phyloP scores from a whole-genome alignment of 164 flowering plant genomes.

The Tetracentron sinense region DNA sequence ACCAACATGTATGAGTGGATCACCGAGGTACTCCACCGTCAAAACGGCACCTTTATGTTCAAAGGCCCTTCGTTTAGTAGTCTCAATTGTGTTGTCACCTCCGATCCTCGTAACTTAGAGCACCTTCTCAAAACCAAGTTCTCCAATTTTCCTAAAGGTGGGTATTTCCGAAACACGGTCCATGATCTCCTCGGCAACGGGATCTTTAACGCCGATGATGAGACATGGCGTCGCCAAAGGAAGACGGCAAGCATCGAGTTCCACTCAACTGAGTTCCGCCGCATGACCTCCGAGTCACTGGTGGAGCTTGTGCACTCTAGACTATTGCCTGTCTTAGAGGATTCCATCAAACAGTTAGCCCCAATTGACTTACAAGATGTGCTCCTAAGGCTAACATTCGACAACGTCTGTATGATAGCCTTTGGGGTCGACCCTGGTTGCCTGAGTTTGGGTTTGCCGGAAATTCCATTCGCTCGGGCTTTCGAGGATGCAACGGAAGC shows the following conservation, averaged over 20 bases:
- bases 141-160: constrained; percentile 69
- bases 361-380: constrained; percentile 70
- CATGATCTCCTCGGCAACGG: constrained; percentile 85
- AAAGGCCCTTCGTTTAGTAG: constrained; percentile 64
- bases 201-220: constrained; percentile 81
- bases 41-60: constrained; percentile 63
- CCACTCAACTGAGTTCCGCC: constrained; percentile 69
- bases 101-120: constrained; percentile 83
- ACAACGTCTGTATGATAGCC: constrained; percentile 93
- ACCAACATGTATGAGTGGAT: constrained; percentile 68
- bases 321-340: constrained; percentile 59
- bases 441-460: constrained; percentile 53
- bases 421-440: constrained; percentile 95
- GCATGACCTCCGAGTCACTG: constrained; percentile 56
- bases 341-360: constrained; percentile 13
- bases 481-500: constrained; percentile 91
- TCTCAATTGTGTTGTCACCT: constrained; percentile 66
- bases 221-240: constrained; percentile 75
- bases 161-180: constrained; percentile 43
- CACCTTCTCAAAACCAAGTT: constrained; percentile 73
- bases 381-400: constrained; percentile 74
- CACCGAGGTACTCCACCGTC: constrained; percentile 35
- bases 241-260: constrained; percentile 86
- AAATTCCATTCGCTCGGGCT: constrained; percentile 74
- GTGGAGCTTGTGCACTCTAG: constrained; percentile 61